phyloP scores from a whole-genome alignment of 345 rosid genomes.

The Turnera subulata region DNA sequence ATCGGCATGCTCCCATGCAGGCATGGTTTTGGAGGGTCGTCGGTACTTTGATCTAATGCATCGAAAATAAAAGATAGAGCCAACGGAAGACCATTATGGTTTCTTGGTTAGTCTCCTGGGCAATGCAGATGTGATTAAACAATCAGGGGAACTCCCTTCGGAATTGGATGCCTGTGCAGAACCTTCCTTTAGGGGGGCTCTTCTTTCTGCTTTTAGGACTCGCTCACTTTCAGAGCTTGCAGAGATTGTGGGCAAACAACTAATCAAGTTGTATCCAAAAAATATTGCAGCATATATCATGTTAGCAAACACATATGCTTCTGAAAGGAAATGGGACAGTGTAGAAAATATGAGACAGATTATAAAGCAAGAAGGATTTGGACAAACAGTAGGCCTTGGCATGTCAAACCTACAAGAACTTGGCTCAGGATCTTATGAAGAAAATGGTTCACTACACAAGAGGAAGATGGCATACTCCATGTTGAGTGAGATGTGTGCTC shows the following conservation, averaged over 20 bases:
- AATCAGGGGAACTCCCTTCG: slow-evolving; percentile 31
- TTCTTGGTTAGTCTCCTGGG: slow-evolving; percentile 54
- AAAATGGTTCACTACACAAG: slow-evolving; percentile 20
- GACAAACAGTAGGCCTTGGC: slow-evolving; percentile 20
- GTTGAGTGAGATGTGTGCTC: slow-evolving; percentile 46
- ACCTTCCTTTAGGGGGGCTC: slow-evolving; percentile 31
- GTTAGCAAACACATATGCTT: slow-evolving; percentile 45
- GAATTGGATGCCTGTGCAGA: slow-evolving; percentile 26
- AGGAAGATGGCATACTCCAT: slow-evolving; percentile 36
- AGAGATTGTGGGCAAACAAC: slow-evolving; percentile 42
- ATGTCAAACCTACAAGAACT: slow-evolving; percentile 13
- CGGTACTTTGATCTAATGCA: slow-evolving; percentile 53
- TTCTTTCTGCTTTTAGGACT: slow-evolving; percentile 39
- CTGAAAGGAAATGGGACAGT: slow-evolving; percentile 49
- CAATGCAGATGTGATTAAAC: slow-evolving; percentile 40
- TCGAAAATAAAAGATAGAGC: slow-evolving; percentile 44
- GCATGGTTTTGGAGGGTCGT: slow-evolving; percentile 68
- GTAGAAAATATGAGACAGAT: slow-evolving; percentile 45
- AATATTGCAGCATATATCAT: slow-evolving; percentile 48
- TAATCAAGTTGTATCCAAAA: slow-evolving; percentile 41
- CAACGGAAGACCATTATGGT: slow-evolving; percentile 55
- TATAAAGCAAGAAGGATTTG: slow-evolving; percentile 36
- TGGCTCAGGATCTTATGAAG: slow-evolving; percentile 1
- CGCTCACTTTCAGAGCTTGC: slow-evolving; percentile 35
- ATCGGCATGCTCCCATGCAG: slow-evolving; percentile 48